Base-by-base conservation (phyloP, 1,284 basidiomycete species). In the Puccinia hordei region DNA sequence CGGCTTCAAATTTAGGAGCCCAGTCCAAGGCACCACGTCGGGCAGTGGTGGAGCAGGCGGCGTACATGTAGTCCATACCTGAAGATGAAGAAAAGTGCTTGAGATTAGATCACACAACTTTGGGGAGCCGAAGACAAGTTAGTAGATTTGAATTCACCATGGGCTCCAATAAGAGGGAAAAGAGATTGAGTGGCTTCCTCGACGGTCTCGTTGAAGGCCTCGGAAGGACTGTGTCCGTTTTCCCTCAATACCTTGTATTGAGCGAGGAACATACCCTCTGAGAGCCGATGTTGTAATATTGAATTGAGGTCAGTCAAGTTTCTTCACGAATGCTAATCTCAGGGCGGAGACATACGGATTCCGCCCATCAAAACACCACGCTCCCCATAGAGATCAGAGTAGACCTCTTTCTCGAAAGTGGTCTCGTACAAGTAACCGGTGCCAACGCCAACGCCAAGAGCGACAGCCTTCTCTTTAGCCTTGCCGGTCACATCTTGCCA, bases 311-410 rank as follows among this genome's bases (percentile, higher is more conserved):
- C 41, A 66, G 41, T 63, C 51, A 27, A 46, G 46, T 22, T 9
- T 51, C 4, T 35, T 24, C 1, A 49, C 10, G 2, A 5, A 38
- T 53, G 15, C 33, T n/a, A 35, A 63, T 27, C 17, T 68, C 53
- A 63, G 22, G 30, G 30, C 35, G 68, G 49, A 41, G 57, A 90
- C 91, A 83, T 87, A 92, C 91, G 95, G 87, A 99, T 98, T 87
- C 92, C 96, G 86, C 96, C 96, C 96, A 98, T 98, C 85, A 99
- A 90, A 86, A 98, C 95, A 90, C 97, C 97, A 89, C 96, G 95
- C 90, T 99, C 97, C 87, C 97, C 97, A 87, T 97, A 99, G 82
- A 99, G 89, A 87, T 99, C 97, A 80, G 97, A 99, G 91, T 93
- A 98, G 82, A 98, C 97, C 88, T 99, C 96, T 90, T 97, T 98